phyloP scores from a whole-genome alignment of 2,329 filamentous ascomycete genomes.

The Exserohilum turcica region DNA sequence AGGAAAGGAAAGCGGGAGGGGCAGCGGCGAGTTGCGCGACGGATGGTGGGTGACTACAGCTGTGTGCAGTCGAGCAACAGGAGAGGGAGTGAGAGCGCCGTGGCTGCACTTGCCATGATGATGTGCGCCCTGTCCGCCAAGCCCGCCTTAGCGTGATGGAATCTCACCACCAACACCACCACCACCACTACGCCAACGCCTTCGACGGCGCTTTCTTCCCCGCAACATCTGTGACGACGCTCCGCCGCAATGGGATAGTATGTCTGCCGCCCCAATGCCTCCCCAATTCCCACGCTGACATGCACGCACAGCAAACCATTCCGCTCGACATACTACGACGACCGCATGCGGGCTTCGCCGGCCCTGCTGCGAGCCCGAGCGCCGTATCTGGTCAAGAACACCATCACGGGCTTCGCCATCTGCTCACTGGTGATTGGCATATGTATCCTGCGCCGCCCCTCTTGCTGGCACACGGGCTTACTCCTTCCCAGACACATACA shows the following conservation, averaged over 20 bases:
- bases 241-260: conserved; percentile 45
- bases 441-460: conserved; percentile 61
- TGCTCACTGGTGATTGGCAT: conserved; percentile 78
- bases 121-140: conserved; percentile 20
- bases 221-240: conserved; percentile 23
- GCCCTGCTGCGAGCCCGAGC: conserved; percentile 89
- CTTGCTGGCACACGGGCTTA: conserved; percentile 15
- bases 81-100: not conserved
- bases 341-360: conserved; percentile 80
- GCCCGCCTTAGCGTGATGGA: conserved; percentile 19
- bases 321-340: conserved; percentile 87
- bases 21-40: conserved; percentile 18
- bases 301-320: conserved; percentile 55
- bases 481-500: conserved; percentile 63
- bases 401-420: conserved; percentile 76
- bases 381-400: conserved; percentile 91
- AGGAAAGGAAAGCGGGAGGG: conserved; percentile 30
- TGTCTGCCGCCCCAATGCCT: conserved; percentile 14
- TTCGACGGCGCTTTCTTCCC: conserved; percentile 15
- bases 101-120: conserved; percentile 14
- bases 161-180: conserved; percentile 31
- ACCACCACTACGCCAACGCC: too few species aligned
- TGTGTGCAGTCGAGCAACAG: not conserved
- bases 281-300: too few species aligned
- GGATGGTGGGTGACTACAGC: conserved; percentile 28